Percentiles rank a stretch among this genome's conserved stretches.
phyloP scores from a whole-genome alignment of 108 stramenopile genomes.

The Conticribra weissflogii region DNA sequence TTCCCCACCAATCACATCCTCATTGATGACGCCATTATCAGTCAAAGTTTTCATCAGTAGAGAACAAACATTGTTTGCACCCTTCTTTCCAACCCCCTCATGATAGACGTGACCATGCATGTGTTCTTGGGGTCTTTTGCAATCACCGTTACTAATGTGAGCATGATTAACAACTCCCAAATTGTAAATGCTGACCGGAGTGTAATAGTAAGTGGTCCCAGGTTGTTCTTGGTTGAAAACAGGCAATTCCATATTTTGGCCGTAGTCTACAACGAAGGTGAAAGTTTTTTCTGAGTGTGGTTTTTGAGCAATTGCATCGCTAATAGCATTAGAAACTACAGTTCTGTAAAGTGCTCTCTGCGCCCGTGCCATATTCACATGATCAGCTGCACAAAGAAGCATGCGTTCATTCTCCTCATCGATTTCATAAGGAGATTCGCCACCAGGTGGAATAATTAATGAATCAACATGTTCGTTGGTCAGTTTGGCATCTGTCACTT shows the following conservation, averaged over 20 bases:
- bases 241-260: constrained; percentile 25
- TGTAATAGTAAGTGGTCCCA: constrained; percentile 24
- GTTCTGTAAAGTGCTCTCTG: constrained; percentile 1
- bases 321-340: not conserved
- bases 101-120: constrained; percentile 9
- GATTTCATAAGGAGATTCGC: no score
- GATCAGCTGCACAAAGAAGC: no score
- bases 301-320: not conserved
- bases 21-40: constrained; percentile 3
- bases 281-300: not conserved
- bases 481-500: no score
- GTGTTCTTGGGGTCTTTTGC: not conserved
- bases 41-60: constrained; percentile 18
- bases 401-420: no score
- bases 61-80: constrained; percentile 27
- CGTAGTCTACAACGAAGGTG: constrained; percentile 7
- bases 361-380: not conserved
- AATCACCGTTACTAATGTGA: not conserved
- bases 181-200: constrained; percentile 15
- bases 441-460: no score
- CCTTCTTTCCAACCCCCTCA: constrained; percentile 14
- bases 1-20: not conserved
- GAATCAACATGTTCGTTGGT: no score
- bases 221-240: constrained; percentile 22
- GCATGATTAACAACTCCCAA: constrained; percentile 26